phyloP scores from a whole-genome alignment of 108 stramenopile species.

The Nannochloropsis salina region DNA sequence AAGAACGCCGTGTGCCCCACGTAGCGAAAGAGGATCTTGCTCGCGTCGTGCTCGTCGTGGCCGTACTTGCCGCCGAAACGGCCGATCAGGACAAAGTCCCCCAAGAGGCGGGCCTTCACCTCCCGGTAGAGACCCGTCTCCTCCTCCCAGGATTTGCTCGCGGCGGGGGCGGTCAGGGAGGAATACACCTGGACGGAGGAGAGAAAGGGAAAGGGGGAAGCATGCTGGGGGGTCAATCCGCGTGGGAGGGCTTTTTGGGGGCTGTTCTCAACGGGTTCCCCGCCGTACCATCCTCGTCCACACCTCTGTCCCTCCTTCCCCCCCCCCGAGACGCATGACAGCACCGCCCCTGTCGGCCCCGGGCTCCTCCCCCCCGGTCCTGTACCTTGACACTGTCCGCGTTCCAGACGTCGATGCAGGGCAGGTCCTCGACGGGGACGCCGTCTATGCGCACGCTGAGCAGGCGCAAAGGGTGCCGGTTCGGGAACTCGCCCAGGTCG shows the following conservation, averaged over 20 bases:
- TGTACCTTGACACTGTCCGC: slow-evolving; percentile 22
- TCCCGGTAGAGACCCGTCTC: slow-evolving; percentile 69
- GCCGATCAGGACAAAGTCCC: slow-evolving; percentile 74
- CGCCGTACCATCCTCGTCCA: background rate
- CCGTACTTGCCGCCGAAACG: slow-evolving; percentile 71
- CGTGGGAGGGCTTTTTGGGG: no score
- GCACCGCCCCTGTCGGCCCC: no score
- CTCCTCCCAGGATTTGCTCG: slow-evolving; percentile 60
- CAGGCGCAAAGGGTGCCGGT: slow-evolving; percentile 63
- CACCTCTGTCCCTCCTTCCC: background rate
- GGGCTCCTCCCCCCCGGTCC: no score
- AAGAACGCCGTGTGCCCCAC: slow-evolving; percentile 28
- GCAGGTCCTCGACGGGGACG: slow-evolving; percentile 77
- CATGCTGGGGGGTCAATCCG: background rate
- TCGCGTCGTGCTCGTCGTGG: slow-evolving; percentile 49
- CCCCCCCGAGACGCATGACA: background rate
- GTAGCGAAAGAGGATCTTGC: slow-evolving; percentile 23
- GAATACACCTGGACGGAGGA: background rate
- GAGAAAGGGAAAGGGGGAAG: background rate
- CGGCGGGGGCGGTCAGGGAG: background rate
- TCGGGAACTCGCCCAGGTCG: slow-evolving; percentile 54
- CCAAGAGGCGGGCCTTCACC: slow-evolving; percentile 54
- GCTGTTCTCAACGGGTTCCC: background rate
- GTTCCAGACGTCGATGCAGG: slow-evolving; percentile 74
- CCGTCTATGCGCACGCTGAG: slow-evolving; percentile 65